These are phyloP conservation scores for Physaria fendleri DNA, from an alignment of 345 rosid species.

Conservation along the genomic window DNA sequence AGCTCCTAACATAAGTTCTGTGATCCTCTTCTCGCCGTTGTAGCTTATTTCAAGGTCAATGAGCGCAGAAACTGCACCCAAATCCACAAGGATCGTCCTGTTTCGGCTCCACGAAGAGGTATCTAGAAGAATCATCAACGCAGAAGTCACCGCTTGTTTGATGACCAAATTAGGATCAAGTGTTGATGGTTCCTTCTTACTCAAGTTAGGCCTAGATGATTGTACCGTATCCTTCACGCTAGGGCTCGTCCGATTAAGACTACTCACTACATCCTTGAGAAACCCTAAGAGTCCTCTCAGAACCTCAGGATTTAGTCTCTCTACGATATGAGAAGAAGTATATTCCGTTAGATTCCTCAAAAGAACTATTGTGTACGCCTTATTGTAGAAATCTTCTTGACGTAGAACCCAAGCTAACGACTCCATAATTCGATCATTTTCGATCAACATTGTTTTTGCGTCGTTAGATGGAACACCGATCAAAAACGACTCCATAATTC, in stretches of 20 bases:
- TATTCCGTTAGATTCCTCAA: constrained; percentile 36
- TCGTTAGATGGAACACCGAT: constrained; percentile 37
- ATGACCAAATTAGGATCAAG: constrained; percentile 22
- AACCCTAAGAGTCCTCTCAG: constrained; percentile 37
- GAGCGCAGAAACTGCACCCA: constrained; percentile 49
- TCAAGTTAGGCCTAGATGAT: constrained; percentile 14
- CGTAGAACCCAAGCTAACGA: constrained; percentile 50
- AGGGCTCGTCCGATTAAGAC: background rate
- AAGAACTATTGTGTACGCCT: constrained; percentile 38
- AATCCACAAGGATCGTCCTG: constrained; percentile 44
- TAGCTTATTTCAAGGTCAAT: constrained; percentile 55
- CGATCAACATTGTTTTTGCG: constrained; percentile 22
- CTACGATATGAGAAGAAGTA: constrained; percentile 31
- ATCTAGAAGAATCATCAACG: constrained; percentile 40
- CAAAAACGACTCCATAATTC: constrained; percentile 41
- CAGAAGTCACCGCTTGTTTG: constrained; percentile 43
- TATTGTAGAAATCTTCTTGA: constrained; percentile 26
- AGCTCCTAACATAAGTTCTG: constrained; percentile 52
- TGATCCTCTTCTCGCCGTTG: constrained; percentile 36
- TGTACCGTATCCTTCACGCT: constrained; percentile 3
- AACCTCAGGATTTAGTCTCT: constrained; percentile 44
- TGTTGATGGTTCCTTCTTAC: background rate
- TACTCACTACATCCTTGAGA: constrained; percentile 25
- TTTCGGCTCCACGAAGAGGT: constrained; percentile 54
- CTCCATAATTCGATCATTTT: constrained; percentile 34